Percentiles rank a stretch among this genome's conserved stretches.
Conservation (phyloP, 257 asterid genomes). For the Solanum infundibuliforme region DNA sequence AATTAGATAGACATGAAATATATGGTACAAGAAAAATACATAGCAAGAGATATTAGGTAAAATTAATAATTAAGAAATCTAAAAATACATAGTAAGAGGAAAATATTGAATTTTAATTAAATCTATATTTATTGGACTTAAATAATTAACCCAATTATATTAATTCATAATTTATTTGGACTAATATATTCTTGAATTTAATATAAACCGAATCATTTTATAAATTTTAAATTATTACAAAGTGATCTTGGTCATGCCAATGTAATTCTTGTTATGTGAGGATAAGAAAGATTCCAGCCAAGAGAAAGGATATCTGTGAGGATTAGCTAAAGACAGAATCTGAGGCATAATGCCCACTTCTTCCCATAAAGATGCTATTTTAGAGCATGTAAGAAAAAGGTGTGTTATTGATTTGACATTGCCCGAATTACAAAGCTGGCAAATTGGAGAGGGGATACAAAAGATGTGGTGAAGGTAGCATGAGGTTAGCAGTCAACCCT, state of each 20-base stretch:
- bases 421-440: background rate
- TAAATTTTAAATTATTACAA: no score
- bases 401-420: background rate
- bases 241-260: background rate
- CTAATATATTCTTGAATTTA: background rate
- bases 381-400: background rate
- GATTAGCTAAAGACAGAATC: background rate
- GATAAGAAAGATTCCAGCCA: background rate
- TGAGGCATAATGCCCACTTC: background rate
- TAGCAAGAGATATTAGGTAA: background rate
- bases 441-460: background rate
- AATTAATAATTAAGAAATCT: no score
- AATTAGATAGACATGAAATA: background rate
- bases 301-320: background rate
- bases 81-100: background rate
- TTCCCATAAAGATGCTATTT: background rate
- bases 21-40: background rate
- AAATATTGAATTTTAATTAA: background rate
- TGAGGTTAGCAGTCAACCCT: background rate
- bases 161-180: background rate
- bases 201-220: no score
- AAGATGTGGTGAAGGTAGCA: background rate
- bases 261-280: background rate
- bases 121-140: background rate
- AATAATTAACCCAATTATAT: background rate